Evolutionary conservation across 179 eudicot genomes (phyloP).

Genomic region (Beta lomatogona): DNA sequence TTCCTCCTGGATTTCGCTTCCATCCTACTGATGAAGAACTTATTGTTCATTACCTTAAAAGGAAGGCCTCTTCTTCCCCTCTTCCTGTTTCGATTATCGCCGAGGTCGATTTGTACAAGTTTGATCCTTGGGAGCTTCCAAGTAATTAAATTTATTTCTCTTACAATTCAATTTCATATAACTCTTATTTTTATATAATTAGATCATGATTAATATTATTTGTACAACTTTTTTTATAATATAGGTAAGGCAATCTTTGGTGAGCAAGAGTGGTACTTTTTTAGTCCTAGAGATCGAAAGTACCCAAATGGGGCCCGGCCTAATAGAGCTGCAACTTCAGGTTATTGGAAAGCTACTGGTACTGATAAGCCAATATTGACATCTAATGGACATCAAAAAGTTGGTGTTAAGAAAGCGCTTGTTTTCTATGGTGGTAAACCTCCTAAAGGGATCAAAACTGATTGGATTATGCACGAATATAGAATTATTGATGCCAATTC

Average conservation of each 20-base stretch:
- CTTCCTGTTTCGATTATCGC: constrained; percentile 68
- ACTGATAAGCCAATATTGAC: constrained; percentile 60
- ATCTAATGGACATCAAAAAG: constrained; percentile 42
- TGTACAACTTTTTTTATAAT: neutral
- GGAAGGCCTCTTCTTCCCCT: constrained; percentile 52
- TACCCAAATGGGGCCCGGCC: constrained; percentile 76
- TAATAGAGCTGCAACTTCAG: constrained; percentile 66
- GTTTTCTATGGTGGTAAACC: constrained; percentile 68
- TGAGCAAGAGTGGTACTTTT: constrained; percentile 66
- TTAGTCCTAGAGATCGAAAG: constrained; percentile 62
- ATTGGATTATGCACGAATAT: constrained; percentile 74
- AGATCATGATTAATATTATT: neutral
- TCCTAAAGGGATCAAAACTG: constrained; percentile 65
- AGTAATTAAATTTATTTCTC: constrained; percentile 37
- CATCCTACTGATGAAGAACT: constrained; percentile 76
- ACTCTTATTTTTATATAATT: neutral
- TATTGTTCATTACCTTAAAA: constrained; percentile 59
- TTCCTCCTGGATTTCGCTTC: constrained; percentile 66
- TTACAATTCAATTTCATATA: no score
- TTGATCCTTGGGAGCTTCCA: constrained; percentile 73
- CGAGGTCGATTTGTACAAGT: constrained; percentile 62
- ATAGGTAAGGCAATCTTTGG: constrained; percentile 68
- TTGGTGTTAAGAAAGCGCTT: constrained; percentile 66
- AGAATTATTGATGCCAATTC: constrained; percentile 36
- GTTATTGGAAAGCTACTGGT: constrained; percentile 73